A percentile compares a stretch with the other conserved stretches of the same genome.
Conservation (phyloP, 441 rosid species). For the Adansonia madagascariensis region DNA sequence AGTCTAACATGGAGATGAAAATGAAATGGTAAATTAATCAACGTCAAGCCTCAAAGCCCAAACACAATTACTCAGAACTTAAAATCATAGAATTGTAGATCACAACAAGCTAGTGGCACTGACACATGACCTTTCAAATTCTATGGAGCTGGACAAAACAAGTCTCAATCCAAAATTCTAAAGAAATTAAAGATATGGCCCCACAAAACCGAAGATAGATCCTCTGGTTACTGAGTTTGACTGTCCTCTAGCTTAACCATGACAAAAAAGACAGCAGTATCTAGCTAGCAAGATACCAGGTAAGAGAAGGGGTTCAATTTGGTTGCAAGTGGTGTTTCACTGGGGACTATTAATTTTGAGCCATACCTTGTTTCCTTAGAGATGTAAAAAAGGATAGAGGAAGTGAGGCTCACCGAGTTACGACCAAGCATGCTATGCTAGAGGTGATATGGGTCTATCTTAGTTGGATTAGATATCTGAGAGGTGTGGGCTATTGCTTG, state of each 20-base stretch:
- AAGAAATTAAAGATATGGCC: background rate
- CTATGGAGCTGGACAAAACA: background rate
- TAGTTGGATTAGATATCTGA: background rate
- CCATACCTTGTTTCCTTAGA: slow-evolving; percentile 7
- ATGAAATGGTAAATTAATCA: background rate
- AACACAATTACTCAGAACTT: background rate
- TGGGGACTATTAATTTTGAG: background rate
- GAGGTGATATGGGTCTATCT: background rate
- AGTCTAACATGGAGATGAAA: background rate
- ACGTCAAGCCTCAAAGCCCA: background rate
- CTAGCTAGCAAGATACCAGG: background rate
- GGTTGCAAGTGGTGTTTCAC: background rate
- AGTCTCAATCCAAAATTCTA: background rate
- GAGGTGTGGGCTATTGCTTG: slow-evolving; percentile 11
- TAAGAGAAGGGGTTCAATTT: background rate
- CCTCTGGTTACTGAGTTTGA: slow-evolving; percentile 1
- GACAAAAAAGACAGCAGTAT: background rate
- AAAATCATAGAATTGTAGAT: background rate
- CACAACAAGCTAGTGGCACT: background rate
- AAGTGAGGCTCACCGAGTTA: background rate
- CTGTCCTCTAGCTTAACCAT: background rate
- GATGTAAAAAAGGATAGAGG: background rate
- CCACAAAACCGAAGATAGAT: background rate
- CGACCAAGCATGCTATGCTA: background rate
- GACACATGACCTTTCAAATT: background rate